Base-by-base conservation (phyloP, 2,329 filamentous ascomycete genomes). In the Cadophora luteo-olivacea region DNA sequence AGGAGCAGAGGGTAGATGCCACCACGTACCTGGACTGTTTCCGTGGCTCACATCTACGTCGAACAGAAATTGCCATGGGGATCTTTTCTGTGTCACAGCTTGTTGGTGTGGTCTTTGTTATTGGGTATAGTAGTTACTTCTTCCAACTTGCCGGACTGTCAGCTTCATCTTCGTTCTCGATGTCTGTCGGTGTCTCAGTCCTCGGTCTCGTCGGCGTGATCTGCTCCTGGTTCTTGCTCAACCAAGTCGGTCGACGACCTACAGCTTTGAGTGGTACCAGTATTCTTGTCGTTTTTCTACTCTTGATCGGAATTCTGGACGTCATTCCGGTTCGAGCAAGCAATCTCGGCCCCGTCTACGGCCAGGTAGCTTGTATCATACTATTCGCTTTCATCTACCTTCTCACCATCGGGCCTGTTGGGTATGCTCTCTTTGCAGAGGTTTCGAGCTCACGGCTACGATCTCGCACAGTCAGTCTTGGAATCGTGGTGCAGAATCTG, bases 161-260 rank as follows among this genome's bases (percentile, higher is more conserved):
- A 0, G 79, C 82, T 0, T 78, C 79, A 29, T 79, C 82, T 29
- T 81, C 85, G 0, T 88, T 87, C 69, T 78, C 82, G 57, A 84
- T 87, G 74, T 83, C 84, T 6, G 83, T 88, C 72, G 85, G 82
- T 0, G 74, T 76, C 24, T 78, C 77, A 32, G 76, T 74, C 8
- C 80, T 86, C 51, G 84, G 83, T 19, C 84, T 85, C 72, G 76
- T 85, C 0, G 82, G 82, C n/a, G 86, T 84, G 0, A 75, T 86
- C 0, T 69, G 81, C 14, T 85, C 84, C 0, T 86, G 84, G 84
- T 79, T 79, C 58, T 73, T 84, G 1, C 79, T 84, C 48, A 75
- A 79, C 12, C 77, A 81, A 1, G 82, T 82, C 68, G 85, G 85
- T 11, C 82, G 85, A 3, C 81, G 84, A 2, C 79, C 80, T 3